A percentile compares a stretch with the other conserved stretches of the same genome.
phyloP scores from a whole-genome alignment of 1,284 basidiomycete genomes.

The Boletus semigastroideus region DNA sequence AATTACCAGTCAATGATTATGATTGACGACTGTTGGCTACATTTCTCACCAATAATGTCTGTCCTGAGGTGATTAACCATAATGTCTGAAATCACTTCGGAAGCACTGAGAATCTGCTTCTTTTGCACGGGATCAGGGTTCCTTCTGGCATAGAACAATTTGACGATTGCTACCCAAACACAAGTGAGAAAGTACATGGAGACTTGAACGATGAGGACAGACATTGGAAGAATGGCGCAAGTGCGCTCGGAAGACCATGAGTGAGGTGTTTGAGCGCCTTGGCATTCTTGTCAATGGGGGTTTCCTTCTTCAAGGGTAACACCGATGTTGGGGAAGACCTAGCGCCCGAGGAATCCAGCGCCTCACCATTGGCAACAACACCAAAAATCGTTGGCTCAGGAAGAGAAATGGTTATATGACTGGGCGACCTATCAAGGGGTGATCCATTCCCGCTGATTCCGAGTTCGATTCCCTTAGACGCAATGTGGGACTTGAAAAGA shows the following conservation, averaged over 20 bases:
- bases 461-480: conserved; percentile 50
- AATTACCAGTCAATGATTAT: conserved; percentile 3
- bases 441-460: conserved; percentile 41
- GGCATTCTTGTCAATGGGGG: conserved; percentile 64
- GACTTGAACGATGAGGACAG: conserved; percentile 21
- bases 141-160: conserved; percentile 82
- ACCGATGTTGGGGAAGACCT: conserved; percentile 25
- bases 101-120: conserved; percentile 73
- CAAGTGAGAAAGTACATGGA: conserved; percentile 8
- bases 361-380: conserved; percentile 42
- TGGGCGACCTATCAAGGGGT: conserved; percentile 46
- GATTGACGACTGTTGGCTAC: neutral
- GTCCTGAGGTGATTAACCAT: conserved; percentile 73
- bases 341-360: conserved; percentile 28
- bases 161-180: conserved; percentile 69
- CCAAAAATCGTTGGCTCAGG: conserved; percentile 36
- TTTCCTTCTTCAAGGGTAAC: conserved; percentile 40
- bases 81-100: conserved; percentile 68
- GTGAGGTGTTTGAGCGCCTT: conserved; percentile 80
- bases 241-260: conserved; percentile 73
- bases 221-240: conserved; percentile 92
- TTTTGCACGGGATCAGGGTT: conserved; percentile 77
- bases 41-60: conserved; percentile 51
- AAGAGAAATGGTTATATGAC: conserved; percentile 39
- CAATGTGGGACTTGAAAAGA: conserved; percentile 63